Evolutionary conservation across 495 filamentous ascomycete species (phyloP).

Genomic region (Aspergillus panamensis): DNA sequence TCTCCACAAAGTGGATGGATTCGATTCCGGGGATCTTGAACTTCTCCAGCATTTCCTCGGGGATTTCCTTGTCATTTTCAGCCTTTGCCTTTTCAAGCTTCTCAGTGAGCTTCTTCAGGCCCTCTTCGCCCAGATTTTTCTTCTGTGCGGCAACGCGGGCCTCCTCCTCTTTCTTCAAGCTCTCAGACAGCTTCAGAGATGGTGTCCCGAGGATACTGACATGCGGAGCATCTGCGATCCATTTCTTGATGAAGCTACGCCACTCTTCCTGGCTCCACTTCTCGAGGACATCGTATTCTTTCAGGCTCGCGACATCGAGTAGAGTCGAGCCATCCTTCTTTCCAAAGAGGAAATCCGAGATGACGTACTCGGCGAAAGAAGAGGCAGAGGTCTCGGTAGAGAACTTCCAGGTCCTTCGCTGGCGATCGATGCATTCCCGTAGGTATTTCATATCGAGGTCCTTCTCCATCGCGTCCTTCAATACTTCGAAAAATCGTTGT

Average conservation of each 20-base stretch:
- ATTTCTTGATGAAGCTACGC: conserved; percentile 74
- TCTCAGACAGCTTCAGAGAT: conserved; percentile 64
- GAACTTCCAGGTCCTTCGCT: conserved; percentile 73
- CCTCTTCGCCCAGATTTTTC: conserved; percentile 58
- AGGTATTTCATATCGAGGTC: conserved; percentile 87
- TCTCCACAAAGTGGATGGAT: conserved; percentile 90
- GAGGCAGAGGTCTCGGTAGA: conserved; percentile 69
- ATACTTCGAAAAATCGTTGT: conserved; percentile 75
- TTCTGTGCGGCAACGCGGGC: conserved; percentile 53
- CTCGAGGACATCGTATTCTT: conserved; percentile 72
- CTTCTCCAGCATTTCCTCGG: conserved; percentile 67
- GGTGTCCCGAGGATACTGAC: conserved; percentile 86
- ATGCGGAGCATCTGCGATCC: conserved; percentile 82
- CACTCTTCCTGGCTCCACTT: conserved; percentile 80
- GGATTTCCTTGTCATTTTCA: conserved; percentile 78
- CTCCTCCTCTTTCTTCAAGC: conserved; percentile 68
- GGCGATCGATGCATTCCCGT: conserved; percentile 75
- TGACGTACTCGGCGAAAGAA: conserved; percentile 75
- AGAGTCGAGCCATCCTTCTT: conserved; percentile 79
- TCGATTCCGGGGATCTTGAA: conserved; percentile 80
- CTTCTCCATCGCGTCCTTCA: conserved; percentile 74
- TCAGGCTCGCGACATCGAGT: conserved; percentile 60
- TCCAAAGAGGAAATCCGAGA: conserved; percentile 89
- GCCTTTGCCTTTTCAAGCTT: conserved; percentile 76
- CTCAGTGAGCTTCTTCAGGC: conserved; percentile 65